Base-by-base conservation (phyloP, 2,329 filamentous ascomycete species). In the Xylariaceae sp. region DNA sequence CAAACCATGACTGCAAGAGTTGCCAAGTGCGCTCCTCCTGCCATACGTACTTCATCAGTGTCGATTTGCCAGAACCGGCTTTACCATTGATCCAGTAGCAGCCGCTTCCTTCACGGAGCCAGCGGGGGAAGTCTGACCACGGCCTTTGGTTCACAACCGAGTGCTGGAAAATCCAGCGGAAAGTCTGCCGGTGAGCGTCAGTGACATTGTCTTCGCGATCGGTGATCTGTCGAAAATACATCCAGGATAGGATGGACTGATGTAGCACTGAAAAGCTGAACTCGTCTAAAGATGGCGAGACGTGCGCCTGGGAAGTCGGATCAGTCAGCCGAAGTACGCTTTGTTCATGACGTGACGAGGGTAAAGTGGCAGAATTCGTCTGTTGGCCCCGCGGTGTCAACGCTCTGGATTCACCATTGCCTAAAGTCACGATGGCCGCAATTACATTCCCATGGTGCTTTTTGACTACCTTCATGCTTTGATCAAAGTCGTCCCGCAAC, bases 71-170 rank as follows among this genome's bases (percentile, higher is more conserved):
- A 9, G 41, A 49, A 1, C 47, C 47, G 6, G 47, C 47, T 15
- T 49, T 49, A 11, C 47, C 47, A 17, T 17, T 49, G 11, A 49
- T 38, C 47, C 47, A 49, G n/a, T 38, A 49, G 40, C 40, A 44
- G 14, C 41, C 41, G 32, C 40, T 48, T 11, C 33, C 47, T 18
- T 22, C 18, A n/a, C 42, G 39, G 11, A 49, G 31, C 47, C 47
- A 49, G 11, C 9, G 38, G 18, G 39, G n/a, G 6, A 47, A 31
- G 17, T 33, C 27, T 22, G 44, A 15, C 33, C 35, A 40, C 6
- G 38, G 44, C 12, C 15, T 14, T 18, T 40, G 31, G 5, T 15
- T 1, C 22, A 4, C 22, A 30, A 30, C 33, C 10, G 4, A 19
- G 17, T 47, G 22, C 14, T 47, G 33, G 19, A 47, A 47, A 18